Conservation (phyloP, 2,329 filamentous ascomycete genomes). For the Fusarium fujikuroi region DNA sequence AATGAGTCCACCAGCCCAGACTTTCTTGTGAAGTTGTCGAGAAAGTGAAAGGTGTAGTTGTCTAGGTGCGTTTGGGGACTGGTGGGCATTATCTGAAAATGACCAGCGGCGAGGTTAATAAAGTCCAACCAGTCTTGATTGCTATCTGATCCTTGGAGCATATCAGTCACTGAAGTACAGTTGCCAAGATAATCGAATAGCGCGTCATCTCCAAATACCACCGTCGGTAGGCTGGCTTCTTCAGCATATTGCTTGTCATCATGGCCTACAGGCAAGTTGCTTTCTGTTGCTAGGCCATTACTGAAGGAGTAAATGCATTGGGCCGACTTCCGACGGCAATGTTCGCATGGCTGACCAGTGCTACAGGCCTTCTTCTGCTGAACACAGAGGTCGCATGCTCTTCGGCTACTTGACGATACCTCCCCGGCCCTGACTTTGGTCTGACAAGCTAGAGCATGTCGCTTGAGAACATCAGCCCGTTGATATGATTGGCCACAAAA, state of each 20-base stretch:
- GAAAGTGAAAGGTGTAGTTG: not conserved
- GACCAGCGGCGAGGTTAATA: not conserved
- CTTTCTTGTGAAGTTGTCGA: not conserved
- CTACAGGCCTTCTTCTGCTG: constrained; percentile 4
- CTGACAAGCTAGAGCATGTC: not conserved
- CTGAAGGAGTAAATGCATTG: not conserved
- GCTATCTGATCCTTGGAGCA: not conserved
- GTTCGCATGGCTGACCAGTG: not conserved
- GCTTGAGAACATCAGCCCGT: not conserved
- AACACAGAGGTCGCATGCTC: not conserved
- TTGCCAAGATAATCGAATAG: constrained; percentile 3
- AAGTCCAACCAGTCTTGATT: constrained; percentile 1
- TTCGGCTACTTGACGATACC: not conserved
- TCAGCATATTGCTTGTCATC: too few relatives aligned
- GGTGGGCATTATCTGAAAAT: not conserved
- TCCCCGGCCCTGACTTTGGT: not conserved
- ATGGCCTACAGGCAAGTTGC: not conserved
- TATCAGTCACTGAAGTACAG: not conserved
- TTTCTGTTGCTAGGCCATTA: fast-evolving
- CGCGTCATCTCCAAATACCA: not conserved
- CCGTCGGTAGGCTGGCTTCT: fast-evolving
- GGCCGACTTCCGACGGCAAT: not conserved
- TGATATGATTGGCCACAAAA: not conserved
- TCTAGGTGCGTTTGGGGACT: not conserved
- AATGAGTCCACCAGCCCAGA: not conserved